A percentile compares a stretch with the other conserved stretches of the same genome.
These are phyloP conservation scores for Ascochyta lentis DNA, from an alignment of 2,329 filamentous ascomycete genomes.

Conservation along the genomic window DNA sequence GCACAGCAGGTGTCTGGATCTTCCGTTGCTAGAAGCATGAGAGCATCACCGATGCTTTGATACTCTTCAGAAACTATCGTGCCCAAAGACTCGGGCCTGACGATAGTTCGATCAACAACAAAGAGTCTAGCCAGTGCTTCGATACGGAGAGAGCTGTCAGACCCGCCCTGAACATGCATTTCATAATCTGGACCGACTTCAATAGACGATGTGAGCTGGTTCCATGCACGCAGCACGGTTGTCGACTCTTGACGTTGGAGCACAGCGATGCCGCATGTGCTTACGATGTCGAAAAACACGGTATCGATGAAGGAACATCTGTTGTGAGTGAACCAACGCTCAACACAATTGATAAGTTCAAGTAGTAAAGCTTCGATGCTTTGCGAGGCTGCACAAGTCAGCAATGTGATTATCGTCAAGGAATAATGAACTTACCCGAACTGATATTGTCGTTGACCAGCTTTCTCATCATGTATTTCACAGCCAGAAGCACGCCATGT, in stretches of 20 bases:
- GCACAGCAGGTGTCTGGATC: slow-evolving; percentile 38
- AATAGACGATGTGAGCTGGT: slow-evolving; percentile 23
- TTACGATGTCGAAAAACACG: slow-evolving; percentile 47
- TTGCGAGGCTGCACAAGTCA: slow-evolving; percentile 22
- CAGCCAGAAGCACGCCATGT: slow-evolving; percentile 41
- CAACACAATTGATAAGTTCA: slow-evolving; percentile 23
- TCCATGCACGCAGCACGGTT: slow-evolving; percentile 30
- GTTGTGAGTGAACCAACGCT: slow-evolving; percentile 24
- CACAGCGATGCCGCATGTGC: slow-evolving; percentile 33
- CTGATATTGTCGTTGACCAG: slow-evolving; percentile 15
- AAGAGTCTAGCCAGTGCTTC: slow-evolving; percentile 32
- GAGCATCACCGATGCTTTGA: slow-evolving; percentile 33
- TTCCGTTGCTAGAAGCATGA: slow-evolving; percentile 29
- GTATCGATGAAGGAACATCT: slow-evolving; percentile 44
- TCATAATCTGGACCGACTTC: slow-evolving; percentile 30
- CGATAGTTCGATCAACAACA: slow-evolving; percentile 35
- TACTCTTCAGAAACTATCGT: slow-evolving; percentile 23
- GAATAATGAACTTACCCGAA: background rate
- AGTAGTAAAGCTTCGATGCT: slow-evolving; percentile 28
- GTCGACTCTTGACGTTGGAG: slow-evolving; percentile 26
- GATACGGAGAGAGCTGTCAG: slow-evolving; percentile 26
- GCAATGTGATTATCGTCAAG: background rate
- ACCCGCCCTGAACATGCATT: slow-evolving; percentile 13
- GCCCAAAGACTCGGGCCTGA: slow-evolving; percentile 21
- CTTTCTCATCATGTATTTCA: slow-evolving; percentile 42